Base-by-base conservation (phyloP, 108 stramenopile genomes). In the Fistulifera solaris region DNA sequence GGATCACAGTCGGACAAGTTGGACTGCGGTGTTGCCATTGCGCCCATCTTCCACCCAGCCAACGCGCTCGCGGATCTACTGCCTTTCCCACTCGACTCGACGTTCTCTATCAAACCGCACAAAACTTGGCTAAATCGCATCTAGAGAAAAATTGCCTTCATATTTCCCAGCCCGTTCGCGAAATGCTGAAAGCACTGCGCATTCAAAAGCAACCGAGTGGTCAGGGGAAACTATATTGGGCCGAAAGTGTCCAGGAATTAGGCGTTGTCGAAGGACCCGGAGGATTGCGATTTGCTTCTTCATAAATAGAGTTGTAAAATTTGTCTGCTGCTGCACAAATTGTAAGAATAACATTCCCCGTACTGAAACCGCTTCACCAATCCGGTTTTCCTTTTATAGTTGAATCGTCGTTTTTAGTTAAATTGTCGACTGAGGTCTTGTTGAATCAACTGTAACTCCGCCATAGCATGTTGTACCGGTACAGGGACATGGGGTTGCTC, bases 1-100 rank as follows among this genome's bases (percentile, higher is more conserved):
- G 63, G 28, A 18, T 80, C 0, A 31, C 40, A 11, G 21, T 73
- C 7, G 78, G 78, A 22, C 74, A 80, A 60, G 74, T 76, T 14
- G 78, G 78, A 11, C 64, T 80, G 5, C 71, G 71, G 47, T 80
- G 78, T 43, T 66, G 55, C 6, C 78, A 80, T 52, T 80, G 78
- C 51, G 56, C 48, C 16, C 22, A 28, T n/a, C 35, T 68, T 16
- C 68, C 73, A 16, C 58, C 52, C 22, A 49, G 52, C 26, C 63
- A 63, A 40, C 40, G 77, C n/a, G 77, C 70, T 22, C 62, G 58
- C 51, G 73, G 73, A 18, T 44, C 73, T 40, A 66, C 66, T 3
- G 75, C 75, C 56, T 80, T 64, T 56, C 78, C 73, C n/a, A 41
- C 73, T 15, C 61, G 55, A 15, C 60, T 75, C 12, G 35, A 54